These are phyloP conservation scores for Cephalotrichum gorgonifer DNA, from an alignment of 2,329 filamentous ascomycete species.

Conservation along the genomic window DNA sequence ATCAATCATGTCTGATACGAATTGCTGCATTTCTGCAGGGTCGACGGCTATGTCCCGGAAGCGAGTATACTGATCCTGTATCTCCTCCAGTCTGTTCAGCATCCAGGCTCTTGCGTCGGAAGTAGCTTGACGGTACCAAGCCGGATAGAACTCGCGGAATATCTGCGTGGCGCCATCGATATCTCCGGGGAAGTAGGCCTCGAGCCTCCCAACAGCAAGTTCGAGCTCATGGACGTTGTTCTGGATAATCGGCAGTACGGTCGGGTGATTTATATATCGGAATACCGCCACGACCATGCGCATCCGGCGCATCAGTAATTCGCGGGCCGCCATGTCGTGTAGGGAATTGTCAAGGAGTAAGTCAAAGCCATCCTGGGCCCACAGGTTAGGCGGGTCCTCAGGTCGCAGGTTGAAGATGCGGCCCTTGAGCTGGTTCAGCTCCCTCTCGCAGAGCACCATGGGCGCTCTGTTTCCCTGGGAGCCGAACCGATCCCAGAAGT, in stretches of 20 bases:
- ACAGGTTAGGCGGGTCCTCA: not conserved
- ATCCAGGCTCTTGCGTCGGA: not conserved
- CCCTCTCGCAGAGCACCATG: not conserved
- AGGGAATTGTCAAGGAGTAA: not conserved
- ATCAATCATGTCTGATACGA: not conserved
- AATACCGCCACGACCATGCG: not conserved
- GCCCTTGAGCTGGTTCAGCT: conserved; percentile 3
- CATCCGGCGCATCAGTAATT: not conserved
- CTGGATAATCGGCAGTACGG: not conserved
- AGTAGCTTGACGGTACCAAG: not conserved
- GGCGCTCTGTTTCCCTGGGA: conserved; percentile 2
- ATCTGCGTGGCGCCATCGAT: not conserved
- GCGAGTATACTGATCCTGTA: not conserved
- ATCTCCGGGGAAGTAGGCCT: not conserved
- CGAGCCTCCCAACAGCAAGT: not conserved
- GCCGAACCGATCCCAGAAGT: not conserved
- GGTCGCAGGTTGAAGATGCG: conserved; percentile 2
- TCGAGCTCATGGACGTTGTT: not conserved
- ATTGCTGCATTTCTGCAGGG: not conserved
- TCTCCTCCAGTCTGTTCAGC: not conserved
- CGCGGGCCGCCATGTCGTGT: not conserved
- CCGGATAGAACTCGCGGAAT: not conserved
- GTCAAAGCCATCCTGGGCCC: not conserved
- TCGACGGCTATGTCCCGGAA: not conserved
- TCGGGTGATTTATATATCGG: conserved; percentile 1